Percentiles rank a stretch among this genome's conserved stretches.
phyloP scores from a whole-genome alignment of 2,329 filamentous ascomycete genomes.

The Diaporthe sp. region DNA sequence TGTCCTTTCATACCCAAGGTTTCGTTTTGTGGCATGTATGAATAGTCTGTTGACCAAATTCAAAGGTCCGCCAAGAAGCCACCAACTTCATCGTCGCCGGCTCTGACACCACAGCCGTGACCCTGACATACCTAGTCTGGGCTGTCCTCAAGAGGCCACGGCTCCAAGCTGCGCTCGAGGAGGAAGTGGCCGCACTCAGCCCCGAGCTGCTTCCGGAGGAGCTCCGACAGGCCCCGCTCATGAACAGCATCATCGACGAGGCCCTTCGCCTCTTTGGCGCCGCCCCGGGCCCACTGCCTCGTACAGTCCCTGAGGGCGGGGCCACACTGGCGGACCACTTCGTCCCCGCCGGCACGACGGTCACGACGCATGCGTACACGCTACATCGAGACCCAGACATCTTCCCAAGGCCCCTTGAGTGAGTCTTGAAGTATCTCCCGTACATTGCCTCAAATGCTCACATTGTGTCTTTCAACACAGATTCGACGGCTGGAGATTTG shows the following conservation, averaged over 20 bases:
- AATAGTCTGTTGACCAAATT: background rate
- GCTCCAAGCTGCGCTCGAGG: conserved; percentile 37
- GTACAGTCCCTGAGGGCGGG: conserved; percentile 41
- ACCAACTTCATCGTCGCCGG: conserved; percentile 51
- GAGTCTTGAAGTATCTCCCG: background rate
- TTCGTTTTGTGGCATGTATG: background rate
- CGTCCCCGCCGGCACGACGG: conserved; percentile 44
- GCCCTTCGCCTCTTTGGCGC: conserved; percentile 45
- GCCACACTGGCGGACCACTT: conserved; percentile 41
- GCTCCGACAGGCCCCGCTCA: conserved; percentile 43
- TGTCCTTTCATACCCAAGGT: background rate
- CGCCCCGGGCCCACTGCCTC: conserved; percentile 43
- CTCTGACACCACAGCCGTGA: conserved; percentile 52
- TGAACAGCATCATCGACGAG: conserved; percentile 48
- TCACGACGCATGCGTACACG: conserved; percentile 49
- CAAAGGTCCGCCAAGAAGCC: conserved; percentile 42
- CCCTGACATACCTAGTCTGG: conserved; percentile 51
- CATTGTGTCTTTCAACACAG: background rate
- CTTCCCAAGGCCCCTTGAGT: conserved; percentile 5
- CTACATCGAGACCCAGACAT: conserved; percentile 42
- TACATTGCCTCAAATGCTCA: background rate
- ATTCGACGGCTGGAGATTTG: conserved; percentile 47
- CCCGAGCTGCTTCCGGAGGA: conserved; percentile 38
- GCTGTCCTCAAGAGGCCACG: conserved; percentile 35
- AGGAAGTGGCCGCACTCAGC: conserved; percentile 38